These are phyloP conservation scores for Russula sp. DNA, from an alignment of 768 basidiomycete genomes.

Conservation along the genomic window DNA sequence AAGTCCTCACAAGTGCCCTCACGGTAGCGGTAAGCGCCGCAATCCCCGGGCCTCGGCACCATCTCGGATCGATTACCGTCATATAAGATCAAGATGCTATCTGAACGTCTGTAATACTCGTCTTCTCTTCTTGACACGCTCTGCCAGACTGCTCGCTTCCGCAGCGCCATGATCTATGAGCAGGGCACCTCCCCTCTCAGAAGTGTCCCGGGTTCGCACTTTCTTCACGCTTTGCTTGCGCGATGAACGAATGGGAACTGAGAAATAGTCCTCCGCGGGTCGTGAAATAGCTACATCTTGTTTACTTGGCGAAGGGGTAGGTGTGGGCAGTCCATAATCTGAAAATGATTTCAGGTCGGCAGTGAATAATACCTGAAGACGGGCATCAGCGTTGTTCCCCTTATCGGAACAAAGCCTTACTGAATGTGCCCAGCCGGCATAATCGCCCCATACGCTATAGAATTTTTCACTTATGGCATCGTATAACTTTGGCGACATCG, in stretches of 20 bases:
- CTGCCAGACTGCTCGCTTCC: conserved; percentile 5
- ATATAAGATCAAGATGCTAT: background rate
- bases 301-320: conserved; percentile 19
- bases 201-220: background rate
- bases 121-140: conserved; percentile 17
- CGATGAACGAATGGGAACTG: background rate
- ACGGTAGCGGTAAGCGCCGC: background rate
- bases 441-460: conserved; percentile 65
- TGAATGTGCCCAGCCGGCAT: conserved; percentile 89
- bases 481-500: conserved; percentile 74
- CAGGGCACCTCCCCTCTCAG: background rate
- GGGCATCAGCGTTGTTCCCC: background rate
- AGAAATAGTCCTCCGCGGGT: background rate
- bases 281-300: background rate
- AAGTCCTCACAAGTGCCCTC: too few species aligned
- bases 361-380: conserved; percentile 62
- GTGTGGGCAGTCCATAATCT: conserved; percentile 43
- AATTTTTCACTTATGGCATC: conserved; percentile 62
- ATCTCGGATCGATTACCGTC: background rate
- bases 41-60: background rate
- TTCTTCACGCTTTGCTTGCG: conserved; percentile 1
- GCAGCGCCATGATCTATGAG: background rate
- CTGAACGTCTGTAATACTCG: background rate
- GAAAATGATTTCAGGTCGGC: conserved; percentile 68
- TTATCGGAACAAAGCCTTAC: conserved; percentile 36